Conservation (phyloP, 768 basidiomycete species). For the Kwoniella botswanensis region DNA sequence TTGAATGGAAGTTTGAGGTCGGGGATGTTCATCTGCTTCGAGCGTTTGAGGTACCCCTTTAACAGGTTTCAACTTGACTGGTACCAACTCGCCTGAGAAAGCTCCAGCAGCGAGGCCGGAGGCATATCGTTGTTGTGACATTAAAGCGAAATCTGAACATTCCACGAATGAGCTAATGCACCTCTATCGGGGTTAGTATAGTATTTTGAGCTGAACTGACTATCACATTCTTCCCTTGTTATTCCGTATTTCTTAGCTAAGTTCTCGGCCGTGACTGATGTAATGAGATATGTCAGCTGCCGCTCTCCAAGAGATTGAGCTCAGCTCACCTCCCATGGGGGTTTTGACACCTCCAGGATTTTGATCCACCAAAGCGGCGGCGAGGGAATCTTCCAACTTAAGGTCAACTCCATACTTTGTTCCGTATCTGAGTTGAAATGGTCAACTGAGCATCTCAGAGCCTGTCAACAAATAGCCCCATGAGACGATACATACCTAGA, state of each 20-base stretch:
- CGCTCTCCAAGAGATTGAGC: not conserved
- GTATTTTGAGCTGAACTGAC: conserved; percentile 22
- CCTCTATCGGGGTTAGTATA: too few relatives aligned
- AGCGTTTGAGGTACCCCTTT: conserved; percentile 46
- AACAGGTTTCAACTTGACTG: conserved; percentile 48
- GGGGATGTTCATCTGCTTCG: conserved; percentile 58
- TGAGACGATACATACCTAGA: conserved; percentile 42
- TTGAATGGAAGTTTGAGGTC: conserved; percentile 55
- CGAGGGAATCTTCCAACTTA: conserved; percentile 60
- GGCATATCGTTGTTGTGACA: conserved; percentile 58
- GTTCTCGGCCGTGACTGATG: conserved; percentile 59
- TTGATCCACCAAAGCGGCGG: conserved; percentile 58
- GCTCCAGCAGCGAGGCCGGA: conserved; percentile 50
- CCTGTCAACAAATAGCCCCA: too few relatives aligned
- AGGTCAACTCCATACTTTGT: conserved; percentile 59
- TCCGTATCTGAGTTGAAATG: conserved; percentile 46
- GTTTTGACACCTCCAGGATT: conserved; percentile 56
- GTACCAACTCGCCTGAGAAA: conserved; percentile 47
- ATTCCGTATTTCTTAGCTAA: conserved; percentile 60
- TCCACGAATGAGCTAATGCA: not conserved
- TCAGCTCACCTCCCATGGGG: conserved; percentile 55
- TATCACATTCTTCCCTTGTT: conserved; percentile 58
- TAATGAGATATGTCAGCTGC: conserved; percentile 4
- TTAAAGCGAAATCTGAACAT: conserved; percentile 53
- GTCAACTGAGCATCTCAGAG: not conserved